phyloP scores from a whole-genome alignment of 169 alveolate species.

The Plasmodium inui region DNA sequence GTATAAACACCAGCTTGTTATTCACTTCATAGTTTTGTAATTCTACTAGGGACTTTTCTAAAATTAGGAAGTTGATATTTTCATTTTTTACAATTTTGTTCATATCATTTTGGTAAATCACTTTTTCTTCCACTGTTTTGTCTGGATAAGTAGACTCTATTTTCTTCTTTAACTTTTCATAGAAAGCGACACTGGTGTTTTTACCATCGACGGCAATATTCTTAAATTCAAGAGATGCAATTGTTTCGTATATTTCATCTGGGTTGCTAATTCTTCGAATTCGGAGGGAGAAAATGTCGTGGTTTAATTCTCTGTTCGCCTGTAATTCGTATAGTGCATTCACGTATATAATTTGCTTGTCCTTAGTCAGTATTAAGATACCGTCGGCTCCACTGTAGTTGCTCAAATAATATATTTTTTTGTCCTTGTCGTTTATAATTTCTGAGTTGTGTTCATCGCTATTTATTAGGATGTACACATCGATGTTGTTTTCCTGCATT shows the following conservation, averaged over 20 bases:
- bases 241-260: slow-evolving; percentile 41
- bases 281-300: slow-evolving; percentile 8
- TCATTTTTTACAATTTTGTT: slow-evolving; percentile 13
- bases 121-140: slow-evolving; percentile 23
- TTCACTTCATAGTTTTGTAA: slow-evolving; percentile 8
- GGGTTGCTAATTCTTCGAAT: slow-evolving; percentile 9
- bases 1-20: slow-evolving; percentile 82
- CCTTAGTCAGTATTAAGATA: slow-evolving; percentile 57
- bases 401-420: slow-evolving; percentile 41
- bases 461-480: slow-evolving; percentile 64
- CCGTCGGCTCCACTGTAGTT: slow-evolving; percentile 70
- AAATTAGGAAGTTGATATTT: slow-evolving; percentile 34
- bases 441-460: slow-evolving; percentile 76
- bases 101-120: slow-evolving; percentile 15
- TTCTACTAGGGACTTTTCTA: slow-evolving; percentile 48
- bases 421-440: slow-evolving; percentile 63
- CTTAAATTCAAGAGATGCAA: slow-evolving; percentile 30
- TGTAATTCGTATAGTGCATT: slow-evolving; percentile 72
- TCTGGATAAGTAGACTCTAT: slow-evolving; percentile 5
- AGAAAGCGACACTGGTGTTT: slow-evolving; percentile 42
- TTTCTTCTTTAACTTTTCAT: slow-evolving; percentile 24
- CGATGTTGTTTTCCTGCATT: slow-evolving; percentile 56
- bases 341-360: slow-evolving; percentile 24
- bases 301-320: slow-evolving; percentile 59
- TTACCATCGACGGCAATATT: slow-evolving; percentile 73